phyloP scores from a whole-genome alignment of 768 basidiomycete genomes.

The Lactarius hengduanensis region DNA sequence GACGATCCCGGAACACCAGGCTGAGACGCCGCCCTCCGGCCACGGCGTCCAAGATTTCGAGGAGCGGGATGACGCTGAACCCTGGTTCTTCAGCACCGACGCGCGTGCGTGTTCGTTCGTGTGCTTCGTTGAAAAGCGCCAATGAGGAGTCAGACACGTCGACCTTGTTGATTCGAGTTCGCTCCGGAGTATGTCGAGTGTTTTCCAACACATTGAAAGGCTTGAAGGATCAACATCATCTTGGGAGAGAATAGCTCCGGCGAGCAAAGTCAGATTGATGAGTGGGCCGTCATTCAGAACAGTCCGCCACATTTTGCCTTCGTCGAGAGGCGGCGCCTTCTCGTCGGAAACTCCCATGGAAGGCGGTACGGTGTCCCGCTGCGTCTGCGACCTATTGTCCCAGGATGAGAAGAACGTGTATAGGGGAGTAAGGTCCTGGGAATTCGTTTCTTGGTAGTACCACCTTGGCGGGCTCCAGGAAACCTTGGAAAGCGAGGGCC shows the following conservation, averaged over 20 bases:
- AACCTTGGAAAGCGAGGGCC: conserved; percentile 7
- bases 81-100: background rate
- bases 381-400: too few relatives aligned
- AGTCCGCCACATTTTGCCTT: background rate
- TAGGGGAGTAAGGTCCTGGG: too few relatives aligned
- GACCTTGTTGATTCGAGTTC: background rate
- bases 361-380: background rate
- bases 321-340: too few relatives aligned
- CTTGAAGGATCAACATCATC: background rate
- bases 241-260: background rate
- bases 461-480: background rate
- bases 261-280: conserved; percentile 10
- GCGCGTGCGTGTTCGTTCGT: background rate
- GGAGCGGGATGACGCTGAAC: background rate
- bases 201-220: conserved; percentile 17
- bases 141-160: background rate
- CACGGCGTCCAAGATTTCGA: background rate
- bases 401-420: too few relatives aligned
- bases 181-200: conserved; percentile 17
- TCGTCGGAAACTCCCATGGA: background rate
- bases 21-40: background rate
- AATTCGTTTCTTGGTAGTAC: too few relatives aligned
- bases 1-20: background rate
- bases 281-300: conserved; percentile 12
- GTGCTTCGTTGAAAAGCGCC: background rate